Percentiles rank a stretch among this genome's conserved stretches.
These are phyloP conservation scores for Pseudogymnoascus sp. DNA, from an alignment of 2,329 filamentous ascomycete genomes.

Conservation along the genomic window DNA sequence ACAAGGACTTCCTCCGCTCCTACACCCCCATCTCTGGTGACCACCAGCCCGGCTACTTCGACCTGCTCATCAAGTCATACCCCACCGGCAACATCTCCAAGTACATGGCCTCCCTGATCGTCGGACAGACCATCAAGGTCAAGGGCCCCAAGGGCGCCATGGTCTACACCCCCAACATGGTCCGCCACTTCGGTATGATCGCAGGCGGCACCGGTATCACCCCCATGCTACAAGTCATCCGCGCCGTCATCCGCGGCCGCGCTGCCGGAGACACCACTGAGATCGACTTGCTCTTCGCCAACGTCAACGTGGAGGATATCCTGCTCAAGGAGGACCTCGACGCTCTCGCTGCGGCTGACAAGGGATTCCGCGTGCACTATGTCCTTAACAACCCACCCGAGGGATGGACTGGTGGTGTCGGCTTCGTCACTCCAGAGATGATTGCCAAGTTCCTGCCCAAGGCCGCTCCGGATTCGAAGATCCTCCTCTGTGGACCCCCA, in stretches of 20 bases:
- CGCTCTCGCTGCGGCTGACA: slow-evolving; percentile 65
- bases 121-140: slow-evolving; percentile 84
- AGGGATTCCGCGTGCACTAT: slow-evolving; percentile 81
- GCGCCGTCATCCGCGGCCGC: slow-evolving; percentile 78
- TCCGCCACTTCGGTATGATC: slow-evolving; percentile 94
- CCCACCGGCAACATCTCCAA: slow-evolving; percentile 96
- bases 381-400: slow-evolving; percentile 93
- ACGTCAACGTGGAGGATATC: slow-evolving; percentile 89
- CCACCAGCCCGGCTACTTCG: slow-evolving; percentile 83
- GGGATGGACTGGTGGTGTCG: slow-evolving; percentile 84
- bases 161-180: slow-evolving; percentile 96
- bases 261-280: slow-evolving; percentile 74
- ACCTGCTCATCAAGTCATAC: slow-evolving; percentile 97
- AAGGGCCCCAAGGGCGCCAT: slow-evolving; percentile 95
- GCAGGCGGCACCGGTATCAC: slow-evolving; percentile 96
- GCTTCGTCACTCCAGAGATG: slow-evolving; percentile 93
- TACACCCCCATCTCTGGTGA: slow-evolving; percentile 91
- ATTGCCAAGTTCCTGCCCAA: slow-evolving; percentile 83
- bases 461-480: slow-evolving; percentile 80
- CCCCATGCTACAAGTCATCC: slow-evolving; percentile 94
- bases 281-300: slow-evolving; percentile 93
- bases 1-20: slow-evolving; percentile 78
- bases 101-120: slow-evolving; percentile 72
- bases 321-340: slow-evolving; percentile 90
- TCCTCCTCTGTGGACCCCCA: slow-evolving; percentile 88